Evolutionary conservation across 2,329 filamentous ascomycete genomes (phyloP), one percentile per base, ranked within the genome.

Genomic region (Cadophora sp.): DNA sequence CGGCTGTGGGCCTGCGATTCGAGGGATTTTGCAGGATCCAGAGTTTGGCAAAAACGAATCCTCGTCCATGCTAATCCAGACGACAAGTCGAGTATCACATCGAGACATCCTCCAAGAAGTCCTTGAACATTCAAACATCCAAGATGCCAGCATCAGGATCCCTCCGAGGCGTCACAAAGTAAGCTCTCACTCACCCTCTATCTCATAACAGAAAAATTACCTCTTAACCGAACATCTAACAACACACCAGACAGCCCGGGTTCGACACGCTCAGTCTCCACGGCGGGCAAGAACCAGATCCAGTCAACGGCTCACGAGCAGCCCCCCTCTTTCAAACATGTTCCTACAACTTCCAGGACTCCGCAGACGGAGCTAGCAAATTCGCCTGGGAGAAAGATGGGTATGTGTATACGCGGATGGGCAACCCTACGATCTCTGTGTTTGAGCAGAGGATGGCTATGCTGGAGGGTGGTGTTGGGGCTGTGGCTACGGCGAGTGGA

Each of bases 351-450:
- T 91, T 91, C 84, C 87, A 91, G 83, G 87, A 91, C 78, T 89
- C 87, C 22, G 89, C 87, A 51, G 89, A 91, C 74, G 89, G 87
- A 66, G 89, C 89, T 51, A 83, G 87, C 73, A 85, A 91, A 43
- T 91, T 91, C 75, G 87, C 87, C 71, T 87, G 91, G 76, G 89
- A 90, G 76, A 88, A 91, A 76, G 87, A 89, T 74, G 89, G 89
- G 75, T 91, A 91, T 78, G 90, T 91, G 75, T 91, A 91, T 81
- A 88, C 84, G 72, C 86, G 89, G 65, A 60, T 48, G 41, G 61
- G 51, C 3, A 64, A 90, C 16, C 59, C 65, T 2, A 66, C 65
- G n/a, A 63, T 59, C 18, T 33, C 33, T 14, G 89, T 91, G 4
- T 86, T 91, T 64, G 89, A 91, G 77, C 89, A 91, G 78, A 84